These are phyloP conservation scores for Trichaptum fuscoviolaceum DNA, from an alignment of 768 basidiomycete genomes.

Conservation along the genomic window DNA sequence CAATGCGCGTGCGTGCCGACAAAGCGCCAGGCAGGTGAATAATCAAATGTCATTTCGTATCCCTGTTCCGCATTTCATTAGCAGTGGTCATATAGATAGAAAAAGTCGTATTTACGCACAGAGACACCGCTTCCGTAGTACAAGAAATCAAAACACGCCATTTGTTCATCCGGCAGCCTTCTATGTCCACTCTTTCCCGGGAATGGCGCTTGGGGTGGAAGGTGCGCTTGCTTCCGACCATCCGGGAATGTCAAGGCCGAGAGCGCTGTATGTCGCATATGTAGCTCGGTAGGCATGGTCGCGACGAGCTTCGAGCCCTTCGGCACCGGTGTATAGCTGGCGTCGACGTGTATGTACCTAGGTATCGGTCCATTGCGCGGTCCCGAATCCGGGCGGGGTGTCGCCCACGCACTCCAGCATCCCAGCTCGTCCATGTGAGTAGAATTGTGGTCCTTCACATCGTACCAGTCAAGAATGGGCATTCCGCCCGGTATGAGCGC, in stretches of 20 bases:
- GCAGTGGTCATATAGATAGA: background rate
- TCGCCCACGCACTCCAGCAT: constrained; percentile 20
- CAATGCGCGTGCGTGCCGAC: constrained; percentile 13
- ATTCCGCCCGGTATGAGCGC: constrained; percentile 16
- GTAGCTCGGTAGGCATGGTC: constrained; percentile 25
- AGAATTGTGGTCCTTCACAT: constrained; percentile 48
- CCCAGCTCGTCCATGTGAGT: constrained; percentile 24
- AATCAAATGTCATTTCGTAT: constrained; percentile 9
- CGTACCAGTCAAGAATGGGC: constrained; percentile 58
- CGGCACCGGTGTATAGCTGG: constrained; percentile 10
- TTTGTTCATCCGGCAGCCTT: constrained; percentile 16
- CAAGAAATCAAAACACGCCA: constrained; percentile 15
- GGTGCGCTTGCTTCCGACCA: constrained; percentile 11
- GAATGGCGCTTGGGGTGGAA: constrained; percentile 4
- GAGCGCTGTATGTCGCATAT: constrained; percentile 22
- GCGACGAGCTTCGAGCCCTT: constrained; percentile 9
- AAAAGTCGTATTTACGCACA: constrained; percentile 17
- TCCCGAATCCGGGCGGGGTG: constrained; percentile 11
- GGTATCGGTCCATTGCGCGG: constrained; percentile 7
- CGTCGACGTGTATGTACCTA: background rate
- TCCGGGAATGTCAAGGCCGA: background rate
- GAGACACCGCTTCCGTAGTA: constrained; percentile 23
- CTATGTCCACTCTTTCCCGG: constrained; percentile 2
- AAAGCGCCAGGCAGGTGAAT: constrained; percentile 16
- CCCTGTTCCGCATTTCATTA: background rate